Base-by-base conservation (phyloP, 768 basidiomycete genomes). In the Serendipita vermifera region DNA sequence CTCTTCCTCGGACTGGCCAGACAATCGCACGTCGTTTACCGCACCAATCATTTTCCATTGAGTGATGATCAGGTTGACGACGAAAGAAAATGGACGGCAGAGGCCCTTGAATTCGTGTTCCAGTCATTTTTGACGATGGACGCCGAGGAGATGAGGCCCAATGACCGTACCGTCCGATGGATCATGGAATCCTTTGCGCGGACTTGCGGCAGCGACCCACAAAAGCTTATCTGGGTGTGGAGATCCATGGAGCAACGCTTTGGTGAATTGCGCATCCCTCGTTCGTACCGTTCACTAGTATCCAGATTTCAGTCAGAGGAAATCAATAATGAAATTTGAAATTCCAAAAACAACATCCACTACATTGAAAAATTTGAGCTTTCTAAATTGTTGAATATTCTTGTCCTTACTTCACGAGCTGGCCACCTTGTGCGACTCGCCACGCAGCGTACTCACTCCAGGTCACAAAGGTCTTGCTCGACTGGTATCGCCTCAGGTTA, bases 401-500 rank as follows among this genome's bases (percentile, higher is more conserved):
- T 22, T 29, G 32, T 7, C 15, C 17, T 51, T 29, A 22, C 48
- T 32, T 29, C 55, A 57, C 29, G 15, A 17, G 6, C n/a, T 32
- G 22, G 17, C 26, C 41, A 15, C 41, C 56, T 33, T 60, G 53
- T 11, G 26, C 67, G 57, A 71, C 71, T 66, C 88, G 78, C 89
- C 90, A 92, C 33, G 73, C 71, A 58, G 78, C 71, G 66, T 83
- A 94, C 58, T 91, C 83, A 33, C 80, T 80, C 83, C 87, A 92
- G 11, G 69, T 72, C 15, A 83, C 83, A 20, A 71, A 69, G 67
- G 77, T 82, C 65, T 75, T 76, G 59, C 76, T 78, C 67, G 85
- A 87, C 70, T 90, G 89, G 68, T 91, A 94, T 65, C 89, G 71
- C 58, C 84, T 78, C 62, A 94, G 75, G 65, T 75, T 82, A 62